These are phyloP conservation scores for Cercospora sp. DNA, from an alignment of 2,329 filamentous ascomycete genomes.

Conservation along the genomic window DNA sequence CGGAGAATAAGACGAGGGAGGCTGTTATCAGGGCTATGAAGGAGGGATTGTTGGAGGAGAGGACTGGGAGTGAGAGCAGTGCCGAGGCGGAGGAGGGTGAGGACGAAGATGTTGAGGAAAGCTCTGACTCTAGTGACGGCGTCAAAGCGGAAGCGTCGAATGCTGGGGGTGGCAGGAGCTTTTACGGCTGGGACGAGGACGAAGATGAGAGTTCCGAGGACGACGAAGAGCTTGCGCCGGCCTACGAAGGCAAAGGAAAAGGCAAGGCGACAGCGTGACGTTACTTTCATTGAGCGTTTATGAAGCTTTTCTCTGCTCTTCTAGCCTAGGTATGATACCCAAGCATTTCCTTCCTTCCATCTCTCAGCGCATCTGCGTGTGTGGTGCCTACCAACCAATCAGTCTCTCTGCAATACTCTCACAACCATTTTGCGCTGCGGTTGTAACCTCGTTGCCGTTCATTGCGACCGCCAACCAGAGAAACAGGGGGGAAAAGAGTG, in stretches of 20 bases:
- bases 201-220: constrained; percentile 47
- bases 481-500: not conserved
- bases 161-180: constrained; percentile 47
- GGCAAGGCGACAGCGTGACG: constrained; percentile 31
- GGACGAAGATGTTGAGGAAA: constrained; percentile 34
- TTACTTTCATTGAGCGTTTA: not conserved
- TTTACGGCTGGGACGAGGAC: constrained; percentile 79
- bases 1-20: constrained; percentile 76
- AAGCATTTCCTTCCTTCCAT: not conserved
- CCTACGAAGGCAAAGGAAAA: constrained; percentile 48
- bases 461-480: not conserved
- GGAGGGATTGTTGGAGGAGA: constrained; percentile 55
- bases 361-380: not conserved
- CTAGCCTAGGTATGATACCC: constrained; percentile 6
- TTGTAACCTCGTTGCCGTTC: not conserved
- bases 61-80: constrained; percentile 44
- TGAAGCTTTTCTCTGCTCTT: constrained; percentile 1
- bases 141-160: constrained; percentile 40
- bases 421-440: not conserved
- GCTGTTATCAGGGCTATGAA: constrained; percentile 72
- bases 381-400: not conserved
- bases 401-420: not conserved
- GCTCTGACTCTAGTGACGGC: constrained; percentile 35
- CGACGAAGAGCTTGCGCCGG: constrained; percentile 39
- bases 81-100: constrained; percentile 39